Conservation (phyloP, 345 rosid genomes). For the Populus simonii region DNA sequence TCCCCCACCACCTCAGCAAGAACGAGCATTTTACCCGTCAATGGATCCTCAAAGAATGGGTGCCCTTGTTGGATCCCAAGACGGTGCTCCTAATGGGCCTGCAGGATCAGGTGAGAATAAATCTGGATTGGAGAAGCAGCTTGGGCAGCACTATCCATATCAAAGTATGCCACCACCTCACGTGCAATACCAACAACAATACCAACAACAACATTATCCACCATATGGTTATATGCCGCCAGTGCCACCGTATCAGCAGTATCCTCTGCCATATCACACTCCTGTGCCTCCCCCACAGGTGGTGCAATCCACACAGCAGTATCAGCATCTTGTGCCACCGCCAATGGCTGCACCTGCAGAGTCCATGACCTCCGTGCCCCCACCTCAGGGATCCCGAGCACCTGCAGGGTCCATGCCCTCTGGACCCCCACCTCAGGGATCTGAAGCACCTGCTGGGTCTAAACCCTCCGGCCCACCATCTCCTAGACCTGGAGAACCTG, state of each 20-base stretch:
- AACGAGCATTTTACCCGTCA: constrained; percentile 79
- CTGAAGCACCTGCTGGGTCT: too few relatives aligned
- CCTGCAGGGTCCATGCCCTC: not conserved
- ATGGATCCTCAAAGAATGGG: constrained; percentile 99
- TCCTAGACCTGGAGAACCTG: too few relatives aligned
- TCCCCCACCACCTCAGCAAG: constrained; percentile 66
- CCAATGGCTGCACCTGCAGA: constrained; percentile 32
- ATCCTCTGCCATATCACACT: constrained; percentile 46
- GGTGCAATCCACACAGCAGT: constrained; percentile 36
- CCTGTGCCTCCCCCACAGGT: constrained; percentile 40
- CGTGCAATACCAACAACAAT: constrained; percentile 54
- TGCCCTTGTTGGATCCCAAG: constrained; percentile 69
- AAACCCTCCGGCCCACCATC: too few relatives aligned
- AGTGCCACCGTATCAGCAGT: constrained; percentile 59
- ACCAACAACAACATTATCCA: constrained; percentile 52
- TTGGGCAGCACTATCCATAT: constrained; percentile 53
- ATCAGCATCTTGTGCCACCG: constrained; percentile 35
- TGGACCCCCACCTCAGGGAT: too few relatives aligned
- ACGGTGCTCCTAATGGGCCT: constrained; percentile 44
- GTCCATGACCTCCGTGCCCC: constrained; percentile 13
- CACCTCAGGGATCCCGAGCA: constrained; percentile 3
- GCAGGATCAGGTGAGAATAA: constrained; percentile 43
- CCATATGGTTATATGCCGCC: constrained; percentile 67
- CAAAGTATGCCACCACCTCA: constrained; percentile 41
- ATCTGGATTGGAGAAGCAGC: constrained; percentile 44